A percentile compares a stretch with the other conserved stretches of the same genome.
phyloP scores from a whole-genome alignment of 352 stramenopile species.

The Achlya hypogyna region DNA sequence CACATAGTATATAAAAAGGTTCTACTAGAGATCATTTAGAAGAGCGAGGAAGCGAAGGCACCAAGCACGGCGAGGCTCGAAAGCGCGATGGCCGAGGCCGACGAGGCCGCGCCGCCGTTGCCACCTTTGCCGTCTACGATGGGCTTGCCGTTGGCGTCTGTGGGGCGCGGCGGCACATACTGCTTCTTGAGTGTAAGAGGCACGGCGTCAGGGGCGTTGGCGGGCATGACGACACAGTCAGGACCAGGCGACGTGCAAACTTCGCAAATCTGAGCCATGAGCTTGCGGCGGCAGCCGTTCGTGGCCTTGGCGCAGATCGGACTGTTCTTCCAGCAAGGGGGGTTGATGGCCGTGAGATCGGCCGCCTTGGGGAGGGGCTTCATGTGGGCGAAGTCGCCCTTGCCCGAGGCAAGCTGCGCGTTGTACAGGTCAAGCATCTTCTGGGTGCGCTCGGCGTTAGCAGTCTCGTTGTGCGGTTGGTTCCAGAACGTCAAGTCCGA shows the following conservation, averaged over 20 bases:
- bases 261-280: slow-evolving; percentile 51
- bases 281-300: slow-evolving; percentile 43
- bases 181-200: slow-evolving; percentile 12
- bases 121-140: not conserved
- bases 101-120: not conserved
- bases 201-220: not conserved
- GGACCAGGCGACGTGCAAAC: slow-evolving; percentile 28
- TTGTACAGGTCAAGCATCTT: slow-evolving; percentile 43
- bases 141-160: not conserved
- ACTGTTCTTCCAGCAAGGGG: slow-evolving; percentile 55
- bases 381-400: slow-evolving; percentile 35
- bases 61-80: not conserved
- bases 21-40: too few relatives aligned
- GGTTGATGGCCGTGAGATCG: slow-evolving; percentile 33
- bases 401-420: slow-evolving; percentile 23
- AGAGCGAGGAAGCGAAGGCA: not conserved
- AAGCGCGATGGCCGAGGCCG: not conserved
- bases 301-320: slow-evolving; percentile 30
- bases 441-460: slow-evolving; percentile 33
- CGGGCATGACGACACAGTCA: slow-evolving; percentile 33
- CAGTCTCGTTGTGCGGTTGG: slow-evolving; percentile 36
- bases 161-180: not conserved
- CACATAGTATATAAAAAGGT: too few relatives aligned
- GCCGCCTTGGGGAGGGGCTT: slow-evolving; percentile 33
- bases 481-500: slow-evolving; percentile 58